Evolutionary conservation across 2,329 filamentous ascomycete genomes (phyloP), one percentile per base, ranked within the genome.

Genomic region (Diaporthe sp.): DNA sequence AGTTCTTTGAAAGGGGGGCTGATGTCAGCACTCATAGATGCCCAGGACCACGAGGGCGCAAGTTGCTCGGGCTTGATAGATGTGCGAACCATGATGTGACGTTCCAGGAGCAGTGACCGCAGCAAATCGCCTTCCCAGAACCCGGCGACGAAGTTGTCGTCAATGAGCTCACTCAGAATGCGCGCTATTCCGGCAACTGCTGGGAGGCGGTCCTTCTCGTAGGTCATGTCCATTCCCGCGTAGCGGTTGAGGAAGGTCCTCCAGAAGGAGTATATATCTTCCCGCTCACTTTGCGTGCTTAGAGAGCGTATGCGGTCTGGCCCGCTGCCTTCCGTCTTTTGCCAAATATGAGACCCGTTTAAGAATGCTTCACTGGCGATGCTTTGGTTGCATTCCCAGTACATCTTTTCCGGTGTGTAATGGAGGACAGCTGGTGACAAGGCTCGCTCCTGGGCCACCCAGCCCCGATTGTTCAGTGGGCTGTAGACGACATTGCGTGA

Each of bases 1-100:
- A 15, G 1, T 0, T 31, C 8, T 28, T 5, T 4, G 19, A 0
- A 9, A 5, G 4, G 1, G 4, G 6, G n/a, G 34, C 2, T 9
- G 15, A 6, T 31, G 3, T 17, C 25, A 7, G 60, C 42, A 13
- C 5, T 28, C 22, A 28, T 19, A 13, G 46, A 53, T 4, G 49
- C 46, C 65, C 65, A 68, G 22, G 65, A 68, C 65, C 65, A 68
- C 5, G 65, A 53, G 6, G 65, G 65, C 15, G 46, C 46, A 12
- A 68, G 15, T 9, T 39, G 22, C 6, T 53, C 46, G 2, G 10
- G 34, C 22, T 6, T 17, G 19, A 60, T 55, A n/a, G 10, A 1
- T 37, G 2, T 12, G 31, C 2, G 31, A 28, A 7, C 25, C 3
- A 19, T 22, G 10, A 31, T 7, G 9, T 15, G 10, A 13, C 57